Evolutionary conservation across 768 basidiomycete genomes (phyloP).

Genomic region (Amyloporia xantha): DNA sequence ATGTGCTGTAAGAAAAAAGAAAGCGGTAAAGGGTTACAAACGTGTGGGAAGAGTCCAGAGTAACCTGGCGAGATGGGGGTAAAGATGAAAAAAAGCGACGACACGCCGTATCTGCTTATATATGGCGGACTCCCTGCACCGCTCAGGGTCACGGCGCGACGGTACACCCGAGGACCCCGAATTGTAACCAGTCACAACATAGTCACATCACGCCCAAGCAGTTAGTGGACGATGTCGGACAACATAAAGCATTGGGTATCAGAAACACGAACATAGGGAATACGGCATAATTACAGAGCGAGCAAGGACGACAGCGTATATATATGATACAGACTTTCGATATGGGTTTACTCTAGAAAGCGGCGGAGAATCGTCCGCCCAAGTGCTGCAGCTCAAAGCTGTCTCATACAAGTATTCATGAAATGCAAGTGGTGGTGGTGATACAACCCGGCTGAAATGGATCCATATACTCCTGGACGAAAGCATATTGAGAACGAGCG

Average conservation of each 20-base stretch:
- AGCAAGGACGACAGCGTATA: neutral
- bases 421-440: too few species aligned
- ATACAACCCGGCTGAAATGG: neutral
- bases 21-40: conserved; percentile 3
- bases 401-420: too few species aligned
- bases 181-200: neutral
- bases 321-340: neutral
- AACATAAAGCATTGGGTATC: neutral
- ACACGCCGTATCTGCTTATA: neutral
- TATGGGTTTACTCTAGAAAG: too few species aligned
- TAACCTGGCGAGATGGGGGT: conserved; percentile 7
- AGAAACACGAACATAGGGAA: neutral
- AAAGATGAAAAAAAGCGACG: conserved; percentile 3
- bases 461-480: neutral
- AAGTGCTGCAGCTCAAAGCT: neutral
- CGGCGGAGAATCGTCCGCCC: too few species aligned
- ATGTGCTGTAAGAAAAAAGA: conserved; percentile 14
- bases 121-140: conserved; percentile 5
- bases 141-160: neutral
- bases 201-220: neutral
- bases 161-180: neutral
- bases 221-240: too few species aligned
- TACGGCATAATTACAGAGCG: neutral
- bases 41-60: neutral
- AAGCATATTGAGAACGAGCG: neutral